Conservation (phyloP, 1,139 yeast species). For the Yamadazyma songkhlaensis region DNA sequence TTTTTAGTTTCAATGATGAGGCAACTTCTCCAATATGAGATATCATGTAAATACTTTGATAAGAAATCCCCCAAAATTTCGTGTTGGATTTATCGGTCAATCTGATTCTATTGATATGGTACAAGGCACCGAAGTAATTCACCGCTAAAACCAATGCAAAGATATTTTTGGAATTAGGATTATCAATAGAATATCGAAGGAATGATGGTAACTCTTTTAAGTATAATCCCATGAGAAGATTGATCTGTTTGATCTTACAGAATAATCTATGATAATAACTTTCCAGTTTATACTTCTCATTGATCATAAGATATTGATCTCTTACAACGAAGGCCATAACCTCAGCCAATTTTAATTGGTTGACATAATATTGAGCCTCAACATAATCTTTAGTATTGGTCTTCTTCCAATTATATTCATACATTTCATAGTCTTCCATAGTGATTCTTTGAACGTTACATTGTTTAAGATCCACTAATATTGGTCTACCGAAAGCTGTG, state of each 20-base stretch:
- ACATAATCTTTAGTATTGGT: slow-evolving; percentile 39
- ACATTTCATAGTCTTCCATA: slow-evolving; percentile 57
- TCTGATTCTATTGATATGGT: slow-evolving; percentile 67
- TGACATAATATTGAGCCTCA: slow-evolving; percentile 54
- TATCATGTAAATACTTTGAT: slow-evolving; percentile 78
- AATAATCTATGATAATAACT: slow-evolving; percentile 31
- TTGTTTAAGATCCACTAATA: slow-evolving; percentile 62
- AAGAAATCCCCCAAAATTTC: slow-evolving; percentile 79
- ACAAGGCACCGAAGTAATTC: slow-evolving; percentile 68
- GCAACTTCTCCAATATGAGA: slow-evolving; percentile 21
- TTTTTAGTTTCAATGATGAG: slow-evolving; percentile 5
- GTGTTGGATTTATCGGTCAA: slow-evolving; percentile 52
- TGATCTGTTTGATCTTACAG: slow-evolving; percentile 63
- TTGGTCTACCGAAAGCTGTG: slow-evolving; percentile 73
- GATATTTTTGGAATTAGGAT: slow-evolving; percentile 54
- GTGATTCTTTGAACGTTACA: slow-evolving; percentile 71
- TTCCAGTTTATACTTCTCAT: slow-evolving; percentile 51
- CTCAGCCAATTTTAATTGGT: slow-evolving; percentile 63
- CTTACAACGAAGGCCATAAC: slow-evolving; percentile 65
- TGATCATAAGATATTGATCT: slow-evolving; percentile 61
- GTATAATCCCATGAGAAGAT: slow-evolving; percentile 75
- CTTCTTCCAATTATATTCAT: slow-evolving; percentile 43
- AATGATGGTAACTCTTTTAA: slow-evolving; percentile 62
- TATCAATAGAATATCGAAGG: slow-evolving; percentile 57
- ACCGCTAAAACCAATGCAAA: slow-evolving; percentile 59